A percentile compares a stretch with the other conserved stretches of the same genome.
Conservation (phyloP, 192 early-diverging fungal genomes). For the Bifiguratus adelaidae region DNA sequence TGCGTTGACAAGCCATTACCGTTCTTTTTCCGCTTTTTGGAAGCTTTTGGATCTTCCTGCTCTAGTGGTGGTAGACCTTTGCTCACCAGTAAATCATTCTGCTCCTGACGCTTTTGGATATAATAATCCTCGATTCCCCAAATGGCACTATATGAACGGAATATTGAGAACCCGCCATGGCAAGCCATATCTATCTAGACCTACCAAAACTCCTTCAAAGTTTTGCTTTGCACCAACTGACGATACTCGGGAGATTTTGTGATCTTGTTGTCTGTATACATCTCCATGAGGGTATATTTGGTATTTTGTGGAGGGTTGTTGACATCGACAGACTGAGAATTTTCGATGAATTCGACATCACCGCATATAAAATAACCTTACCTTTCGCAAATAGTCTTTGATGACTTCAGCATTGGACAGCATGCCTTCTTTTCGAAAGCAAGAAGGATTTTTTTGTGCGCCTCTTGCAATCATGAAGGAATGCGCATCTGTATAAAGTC, state of each 20-base stretch:
- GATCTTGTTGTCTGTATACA: slow-evolving; percentile 58
- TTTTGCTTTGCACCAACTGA: slow-evolving; percentile 32
- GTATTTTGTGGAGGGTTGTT: slow-evolving; percentile 75
- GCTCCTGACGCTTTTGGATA: too few relatives aligned
- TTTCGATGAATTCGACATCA: neutral
- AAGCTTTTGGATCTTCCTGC: too few relatives aligned
- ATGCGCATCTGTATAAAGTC: slow-evolving; percentile 10
- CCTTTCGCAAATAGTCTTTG: slow-evolving; percentile 54
- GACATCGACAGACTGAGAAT: slow-evolving; percentile 41
- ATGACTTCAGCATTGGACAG: slow-evolving; percentile 45
- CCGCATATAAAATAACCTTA: slow-evolving; percentile 4
- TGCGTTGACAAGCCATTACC: too few relatives aligned
- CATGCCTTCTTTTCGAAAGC: slow-evolving; percentile 62
- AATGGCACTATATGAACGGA: too few relatives aligned
- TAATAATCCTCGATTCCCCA: too few relatives aligned
- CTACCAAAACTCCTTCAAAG: slow-evolving; percentile 41
- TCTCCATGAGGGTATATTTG: slow-evolving; percentile 86
- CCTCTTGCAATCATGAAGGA: slow-evolving; percentile 91
- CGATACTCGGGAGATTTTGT: slow-evolving; percentile 25
- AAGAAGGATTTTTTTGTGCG: slow-evolving; percentile 77
- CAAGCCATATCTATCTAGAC: too few relatives aligned
- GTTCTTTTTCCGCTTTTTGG: too few relatives aligned
- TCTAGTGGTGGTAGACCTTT: too few relatives aligned
- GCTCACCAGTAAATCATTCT: too few relatives aligned
- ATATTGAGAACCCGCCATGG: too few relatives aligned